Evolutionary conservation across 805 yeast species (phyloP).

Genomic region (Pichia gijzeniarum): DNA sequence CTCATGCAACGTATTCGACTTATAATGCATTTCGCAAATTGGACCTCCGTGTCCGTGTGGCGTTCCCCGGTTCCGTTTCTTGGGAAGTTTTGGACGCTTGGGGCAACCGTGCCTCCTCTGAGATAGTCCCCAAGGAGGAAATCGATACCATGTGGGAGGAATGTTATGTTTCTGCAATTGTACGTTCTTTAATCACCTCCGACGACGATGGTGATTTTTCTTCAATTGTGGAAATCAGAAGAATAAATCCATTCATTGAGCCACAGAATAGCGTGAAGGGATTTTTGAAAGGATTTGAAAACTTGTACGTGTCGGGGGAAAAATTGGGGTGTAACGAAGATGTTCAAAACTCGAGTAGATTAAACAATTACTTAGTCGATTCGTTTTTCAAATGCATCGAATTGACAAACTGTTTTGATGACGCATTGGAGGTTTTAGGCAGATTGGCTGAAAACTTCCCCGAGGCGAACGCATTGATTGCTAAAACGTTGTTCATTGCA

Average conservation of each 20-base stretch:
- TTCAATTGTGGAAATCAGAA: constrained; percentile 75
- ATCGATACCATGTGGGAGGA: constrained; percentile 47
- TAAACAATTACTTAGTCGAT: constrained; percentile 67
- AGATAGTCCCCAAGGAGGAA: constrained; percentile 30
- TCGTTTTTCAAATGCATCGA: constrained; percentile 60
- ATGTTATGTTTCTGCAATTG: constrained; percentile 63
- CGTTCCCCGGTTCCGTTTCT: constrained; percentile 69
- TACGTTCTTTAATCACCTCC: constrained; percentile 61
- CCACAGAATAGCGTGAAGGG: constrained; percentile 39
- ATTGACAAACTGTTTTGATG: constrained; percentile 57
- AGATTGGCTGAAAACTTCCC: constrained; percentile 48
- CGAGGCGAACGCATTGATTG: constrained; percentile 50
- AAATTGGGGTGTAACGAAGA: constrained; percentile 60
- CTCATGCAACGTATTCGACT: constrained; percentile 62
- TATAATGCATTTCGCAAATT: constrained; percentile 55
- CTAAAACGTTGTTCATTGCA: constrained; percentile 44
- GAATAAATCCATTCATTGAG: constrained; percentile 63
- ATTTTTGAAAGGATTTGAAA: constrained; percentile 61
- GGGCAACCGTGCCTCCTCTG: constrained; percentile 34
- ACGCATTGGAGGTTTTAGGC: constrained; percentile 53
- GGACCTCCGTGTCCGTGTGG: constrained; percentile 67
- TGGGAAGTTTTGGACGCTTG: constrained; percentile 43
- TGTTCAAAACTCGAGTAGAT: constrained; percentile 58
- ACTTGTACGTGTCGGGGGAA: constrained; percentile 59
- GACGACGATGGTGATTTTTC: constrained; percentile 64